phyloP scores from a whole-genome alignment of 1,284 basidiomycete genomes.

The Xerocomus tenax region DNA sequence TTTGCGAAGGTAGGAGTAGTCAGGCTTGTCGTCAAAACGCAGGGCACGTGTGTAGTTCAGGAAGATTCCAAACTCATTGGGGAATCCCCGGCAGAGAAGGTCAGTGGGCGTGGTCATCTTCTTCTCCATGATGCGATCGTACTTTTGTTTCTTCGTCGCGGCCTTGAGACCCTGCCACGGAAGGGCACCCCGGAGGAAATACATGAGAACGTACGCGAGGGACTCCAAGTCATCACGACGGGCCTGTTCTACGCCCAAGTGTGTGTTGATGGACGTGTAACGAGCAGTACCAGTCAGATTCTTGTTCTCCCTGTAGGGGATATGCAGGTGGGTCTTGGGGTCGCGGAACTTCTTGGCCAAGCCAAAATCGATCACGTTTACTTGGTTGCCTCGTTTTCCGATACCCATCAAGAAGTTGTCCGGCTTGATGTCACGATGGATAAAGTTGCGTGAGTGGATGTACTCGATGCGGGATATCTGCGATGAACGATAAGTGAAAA shows the following conservation, averaged over 20 bases:
- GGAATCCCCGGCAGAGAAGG: conserved; percentile 91
- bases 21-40: conserved; percentile 96
- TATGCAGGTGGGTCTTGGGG: conserved; percentile 98
- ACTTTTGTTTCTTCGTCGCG: conserved; percentile 99
- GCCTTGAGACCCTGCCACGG: conserved; percentile 98
- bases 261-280: conserved; percentile 99
- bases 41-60: conserved; percentile 94
- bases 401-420: conserved; percentile 99
- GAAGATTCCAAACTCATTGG: conserved; percentile 96
- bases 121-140: conserved; percentile 99
- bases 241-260: conserved; percentile 93
- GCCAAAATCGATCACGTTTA: conserved; percentile 99
- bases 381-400: conserved; percentile 98
- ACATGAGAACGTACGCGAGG: conserved; percentile 95
- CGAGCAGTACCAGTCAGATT: conserved; percentile 97
- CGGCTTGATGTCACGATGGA: conserved; percentile 99
- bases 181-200: conserved; percentile 92
- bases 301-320: conserved; percentile 99
- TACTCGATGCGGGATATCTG: conserved; percentile 99
- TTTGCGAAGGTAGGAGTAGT: conserved; percentile 96
- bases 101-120: conserved; percentile 99
- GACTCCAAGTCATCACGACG: conserved; percentile 95
- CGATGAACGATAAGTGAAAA: background rate
- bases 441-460: conserved; percentile 99
- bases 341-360: conserved; percentile 99